Evolutionary conservation across 495 filamentous ascomycete species (phyloP).

Genomic region (Penicillium pulvis): DNA sequence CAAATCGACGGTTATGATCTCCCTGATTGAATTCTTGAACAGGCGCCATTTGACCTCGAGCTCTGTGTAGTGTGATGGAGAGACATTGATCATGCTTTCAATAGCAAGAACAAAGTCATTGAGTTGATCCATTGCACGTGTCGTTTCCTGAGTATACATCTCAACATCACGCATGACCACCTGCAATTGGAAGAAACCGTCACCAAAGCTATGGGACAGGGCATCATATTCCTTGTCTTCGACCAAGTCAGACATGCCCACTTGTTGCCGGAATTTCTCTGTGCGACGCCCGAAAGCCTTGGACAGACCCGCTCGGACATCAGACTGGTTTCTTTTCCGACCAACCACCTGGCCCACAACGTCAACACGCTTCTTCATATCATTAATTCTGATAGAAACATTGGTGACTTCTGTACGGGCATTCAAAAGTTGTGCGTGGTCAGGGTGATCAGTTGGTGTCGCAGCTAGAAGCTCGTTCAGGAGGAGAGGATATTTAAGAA

Average conservation of each 20-base stretch:
- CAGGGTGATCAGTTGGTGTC: slow-evolving; percentile 81
- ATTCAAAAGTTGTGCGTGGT: slow-evolving; percentile 64
- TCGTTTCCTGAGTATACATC: slow-evolving; percentile 73
- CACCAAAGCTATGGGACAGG: slow-evolving; percentile 75
- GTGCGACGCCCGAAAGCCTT: slow-evolving; percentile 86
- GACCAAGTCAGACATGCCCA: slow-evolving; percentile 63
- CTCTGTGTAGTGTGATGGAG: slow-evolving; percentile 68
- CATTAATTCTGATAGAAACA: slow-evolving; percentile 83
- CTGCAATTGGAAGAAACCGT: slow-evolving; percentile 86
- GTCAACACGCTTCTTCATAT: slow-evolving; percentile 87
- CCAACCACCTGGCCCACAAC: slow-evolving; percentile 84
- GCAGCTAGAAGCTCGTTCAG: slow-evolving; percentile 74
- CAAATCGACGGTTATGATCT: slow-evolving; percentile 74
- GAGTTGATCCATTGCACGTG: slow-evolving; percentile 71
- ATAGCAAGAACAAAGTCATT: slow-evolving; percentile 69
- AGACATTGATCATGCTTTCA: slow-evolving; percentile 62
- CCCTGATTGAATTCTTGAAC: slow-evolving; percentile 77
- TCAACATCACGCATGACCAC: slow-evolving; percentile 89
- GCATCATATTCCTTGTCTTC: slow-evolving; percentile 80
- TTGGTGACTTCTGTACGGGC: slow-evolving; percentile 66
- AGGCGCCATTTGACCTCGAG: slow-evolving; percentile 89
- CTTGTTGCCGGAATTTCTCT: slow-evolving; percentile 72
- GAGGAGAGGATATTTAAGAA: slow-evolving; percentile 89
- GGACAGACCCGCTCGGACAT: slow-evolving; percentile 77
- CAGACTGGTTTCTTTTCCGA: slow-evolving; percentile 86